Base-by-base conservation (phyloP, 139 green algal genomes). In the Chlamydomonas asymmetrica region DNA sequence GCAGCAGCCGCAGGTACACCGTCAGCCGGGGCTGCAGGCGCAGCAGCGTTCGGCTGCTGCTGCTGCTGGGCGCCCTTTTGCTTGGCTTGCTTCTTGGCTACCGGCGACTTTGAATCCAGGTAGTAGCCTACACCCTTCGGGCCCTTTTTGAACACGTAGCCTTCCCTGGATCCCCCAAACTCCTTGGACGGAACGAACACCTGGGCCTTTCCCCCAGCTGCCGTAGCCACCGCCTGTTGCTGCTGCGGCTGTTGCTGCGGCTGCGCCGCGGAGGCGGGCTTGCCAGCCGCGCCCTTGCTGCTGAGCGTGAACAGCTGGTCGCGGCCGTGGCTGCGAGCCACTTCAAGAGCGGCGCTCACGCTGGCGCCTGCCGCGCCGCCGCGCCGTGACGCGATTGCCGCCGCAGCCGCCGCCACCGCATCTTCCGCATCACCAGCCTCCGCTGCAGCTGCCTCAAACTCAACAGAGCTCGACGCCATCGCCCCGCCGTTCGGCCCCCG, bases 111-210 rank as follows among this genome's bases (percentile, higher is more conserved):
- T 0, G 32, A 41, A 32, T 92, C 88, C 1, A 60, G 16, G 71
- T 96, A 94, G 66, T 94, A 96, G 3, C 91, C 91, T 38, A 94
- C 3, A 0, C 91, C 91, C 60, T 88, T 59, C 0, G 70, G 61
- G 5, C 88, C 91, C 41, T 78, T 83, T 27, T 87, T 84, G 73
- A 92, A 96, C 1, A 78, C 81, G n/a, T 87, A 93, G 2, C 89
- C 90, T 0, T 45, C 32, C 49, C 71, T 70, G 1, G 75, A 43
- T 4, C 91, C 91, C 10, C 52, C 43, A 63, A 92, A 94, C 4
- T 32, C 73, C 70, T 84, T 84, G 23, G 70, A 63, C 6, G 66
- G 37, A 2, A 87, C 38, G 35, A 88, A 90, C 2, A 56, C 37
- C 5, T n/a, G 27, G 27, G 38, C 13, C 54, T 37, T 37, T 4